phyloP scores from a whole-genome alignment of 2,329 filamentous ascomycete species.

The Calonectria pseudoturangicola region DNA sequence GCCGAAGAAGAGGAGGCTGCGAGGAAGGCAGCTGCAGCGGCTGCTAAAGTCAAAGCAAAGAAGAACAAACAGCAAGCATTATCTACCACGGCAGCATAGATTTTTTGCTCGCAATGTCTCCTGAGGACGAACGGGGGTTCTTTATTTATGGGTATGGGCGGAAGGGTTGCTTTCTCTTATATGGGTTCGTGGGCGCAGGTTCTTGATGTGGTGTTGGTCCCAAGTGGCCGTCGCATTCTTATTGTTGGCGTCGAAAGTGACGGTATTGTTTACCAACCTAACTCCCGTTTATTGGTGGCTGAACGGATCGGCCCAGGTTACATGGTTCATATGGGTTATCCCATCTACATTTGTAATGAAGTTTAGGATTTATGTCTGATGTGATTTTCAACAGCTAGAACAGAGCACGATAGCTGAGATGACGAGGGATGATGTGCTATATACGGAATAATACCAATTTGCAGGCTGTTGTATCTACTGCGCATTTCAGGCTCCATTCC shows the following conservation, averaged over 20 bases:
- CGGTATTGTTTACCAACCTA: not conserved
- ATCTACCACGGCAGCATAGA: slow-evolving; percentile 49
- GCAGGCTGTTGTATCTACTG: not conserved
- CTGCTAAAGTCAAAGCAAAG: slow-evolving; percentile 63
- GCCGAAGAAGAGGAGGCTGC: slow-evolving; percentile 64
- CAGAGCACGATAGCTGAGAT: slow-evolving; percentile 23
- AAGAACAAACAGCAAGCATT: slow-evolving; percentile 63
- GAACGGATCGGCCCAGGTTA: not conserved
- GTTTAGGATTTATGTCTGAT: slow-evolving; percentile 32
- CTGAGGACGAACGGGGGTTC: not conserved
- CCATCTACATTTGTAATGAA: slow-evolving; percentile 30
- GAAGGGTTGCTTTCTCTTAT: not conserved
- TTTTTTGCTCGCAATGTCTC: not conserved
- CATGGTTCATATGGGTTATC: not conserved
- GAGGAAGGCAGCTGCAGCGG: slow-evolving; percentile 62
- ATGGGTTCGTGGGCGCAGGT: slow-evolving; percentile 1
- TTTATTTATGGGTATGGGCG: not conserved
- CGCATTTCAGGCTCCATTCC: not conserved
- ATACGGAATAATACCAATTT: slow-evolving; percentile 28
- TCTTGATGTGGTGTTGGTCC: not conserved
- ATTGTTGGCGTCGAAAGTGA: slow-evolving; percentile 3
- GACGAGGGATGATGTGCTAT: slow-evolving; percentile 16
- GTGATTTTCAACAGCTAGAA: slow-evolving; percentile 23
- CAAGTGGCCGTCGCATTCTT: slow-evolving; percentile 1
- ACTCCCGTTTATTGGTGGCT: not conserved